Percentiles rank a stretch among this genome's conserved stretches.
These are phyloP conservation scores for Teratosphaeria destructans DNA, from an alignment of 2,329 filamentous ascomycete species.

Conservation along the genomic window DNA sequence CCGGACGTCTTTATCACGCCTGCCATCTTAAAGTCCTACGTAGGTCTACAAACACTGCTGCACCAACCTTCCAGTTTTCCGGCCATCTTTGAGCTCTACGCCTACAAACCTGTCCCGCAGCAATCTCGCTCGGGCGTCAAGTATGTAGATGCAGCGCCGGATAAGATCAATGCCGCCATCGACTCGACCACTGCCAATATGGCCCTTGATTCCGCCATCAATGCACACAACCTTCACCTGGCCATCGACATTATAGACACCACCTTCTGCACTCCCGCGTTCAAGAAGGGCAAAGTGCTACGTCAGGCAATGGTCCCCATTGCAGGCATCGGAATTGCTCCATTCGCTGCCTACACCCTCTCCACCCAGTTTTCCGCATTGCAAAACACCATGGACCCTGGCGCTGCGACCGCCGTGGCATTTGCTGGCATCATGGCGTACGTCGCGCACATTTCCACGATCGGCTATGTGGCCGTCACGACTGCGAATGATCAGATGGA, in stretches of 20 bases:
- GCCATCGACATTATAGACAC: conserved; percentile 66
- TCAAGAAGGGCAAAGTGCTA: conserved; percentile 56
- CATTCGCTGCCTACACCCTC: conserved; percentile 58
- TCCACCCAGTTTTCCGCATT: conserved; percentile 56
- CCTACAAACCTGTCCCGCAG: conserved; percentile 54
- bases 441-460: conserved; percentile 64
- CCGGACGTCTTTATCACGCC: conserved; percentile 72
- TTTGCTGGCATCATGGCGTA: conserved; percentile 78
- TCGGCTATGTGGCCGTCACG: conserved; percentile 74
- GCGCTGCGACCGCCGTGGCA: conserved; percentile 63
- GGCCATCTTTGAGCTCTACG: conserved; percentile 69
- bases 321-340: conserved; percentile 46
- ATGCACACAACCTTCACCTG: conserved; percentile 64
- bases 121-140: conserved; percentile 37
- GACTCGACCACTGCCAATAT: conserved; percentile 57
- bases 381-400: conserved; percentile 67
- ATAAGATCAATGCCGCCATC: conserved; percentile 55
- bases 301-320: conserved; percentile 53
- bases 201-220: conserved; percentile 71
- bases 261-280: conserved; percentile 57
- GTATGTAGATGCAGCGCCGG: conserved; percentile 54
- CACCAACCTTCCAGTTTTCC: conserved; percentile 67
- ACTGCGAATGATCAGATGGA: conserved; percentile 94
- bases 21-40: conserved; percentile 60
- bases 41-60: conserved; percentile 64